Evolutionary conservation across 768 basidiomycete genomes (phyloP).

Genomic region (Glaciozyma antarctica): DNA sequence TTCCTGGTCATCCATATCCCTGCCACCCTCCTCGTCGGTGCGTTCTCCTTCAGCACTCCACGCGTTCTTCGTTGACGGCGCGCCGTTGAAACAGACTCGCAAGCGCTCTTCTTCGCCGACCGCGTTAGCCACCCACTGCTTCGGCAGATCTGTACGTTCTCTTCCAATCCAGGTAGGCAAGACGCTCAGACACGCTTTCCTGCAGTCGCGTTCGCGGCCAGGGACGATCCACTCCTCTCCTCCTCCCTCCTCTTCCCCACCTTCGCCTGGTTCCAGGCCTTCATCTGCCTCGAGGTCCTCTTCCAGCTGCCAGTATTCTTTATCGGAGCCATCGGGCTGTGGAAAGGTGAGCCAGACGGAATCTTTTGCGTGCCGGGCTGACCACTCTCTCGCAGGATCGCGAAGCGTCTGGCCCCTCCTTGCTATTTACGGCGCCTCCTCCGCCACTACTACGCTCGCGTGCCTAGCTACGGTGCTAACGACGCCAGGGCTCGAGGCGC

Average conservation of each 20-base stretch:
- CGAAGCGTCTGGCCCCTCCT: conserved; percentile 54
- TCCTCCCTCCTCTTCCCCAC: conserved; percentile 23
- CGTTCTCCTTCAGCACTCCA: neutral
- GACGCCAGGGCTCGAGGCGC: conserved; percentile 44
- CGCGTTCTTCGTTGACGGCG: too few relatives aligned
- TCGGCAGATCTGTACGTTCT: conserved; percentile 42
- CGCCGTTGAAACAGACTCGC: conserved; percentile 44
- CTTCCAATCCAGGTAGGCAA: neutral
- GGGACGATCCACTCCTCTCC: conserved; percentile 25
- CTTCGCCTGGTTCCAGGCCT: conserved; percentile 29
- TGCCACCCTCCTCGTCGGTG: conserved; percentile 54
- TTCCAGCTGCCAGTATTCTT: conserved; percentile 66
- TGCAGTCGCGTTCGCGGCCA: neutral
- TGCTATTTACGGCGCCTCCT: conserved; percentile 64
- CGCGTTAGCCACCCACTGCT: conserved; percentile 45
- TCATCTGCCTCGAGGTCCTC: conserved; percentile 38
- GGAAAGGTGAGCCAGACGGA: neutral
- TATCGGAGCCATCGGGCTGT: conserved; percentile 55
- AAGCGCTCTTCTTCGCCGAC: conserved; percentile 47
- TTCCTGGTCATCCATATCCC: conserved; percentile 50
- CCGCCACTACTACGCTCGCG: conserved; percentile 65
- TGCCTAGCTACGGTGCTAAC: conserved; percentile 56
- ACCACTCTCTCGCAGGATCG: too few relatives aligned
- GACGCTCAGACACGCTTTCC: neutral
- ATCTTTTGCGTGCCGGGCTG: neutral